A percentile compares a stretch with the other conserved stretches of the same genome.
phyloP scores from a whole-genome alignment of 768 basidiomycete genomes.

The Pisolithus orientalis region DNA sequence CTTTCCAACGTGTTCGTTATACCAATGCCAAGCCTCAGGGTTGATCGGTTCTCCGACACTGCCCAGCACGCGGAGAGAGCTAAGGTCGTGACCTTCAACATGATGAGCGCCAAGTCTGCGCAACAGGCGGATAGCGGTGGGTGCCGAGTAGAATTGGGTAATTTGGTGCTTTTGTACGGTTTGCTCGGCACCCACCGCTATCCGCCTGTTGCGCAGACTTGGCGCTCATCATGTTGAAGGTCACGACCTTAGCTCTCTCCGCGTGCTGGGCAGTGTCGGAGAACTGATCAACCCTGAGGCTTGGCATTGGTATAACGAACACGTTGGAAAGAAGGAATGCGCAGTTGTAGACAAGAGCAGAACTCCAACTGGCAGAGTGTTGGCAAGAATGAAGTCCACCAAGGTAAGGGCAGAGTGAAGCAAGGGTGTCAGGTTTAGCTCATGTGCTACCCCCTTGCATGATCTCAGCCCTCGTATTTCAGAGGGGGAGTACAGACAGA shows the following conservation, averaged over 20 bases:
- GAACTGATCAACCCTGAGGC: conserved; percentile 99
- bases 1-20: conserved; percentile 90
- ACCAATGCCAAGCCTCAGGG: conserved; percentile 99
- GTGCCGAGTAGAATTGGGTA: conserved; percentile 94
- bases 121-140: conserved; percentile 91
- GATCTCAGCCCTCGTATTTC: too few relatives aligned
- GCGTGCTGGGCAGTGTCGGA: conserved; percentile 89
- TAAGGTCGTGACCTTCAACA: conserved; percentile 77
- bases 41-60: conserved; percentile 98
- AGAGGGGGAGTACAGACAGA: too few relatives aligned
- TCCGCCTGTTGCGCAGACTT: conserved; percentile 80
- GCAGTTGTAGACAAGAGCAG: conserved; percentile 96
- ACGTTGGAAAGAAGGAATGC: conserved; percentile 82
- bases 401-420: too few relatives aligned
- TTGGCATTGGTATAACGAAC: conserved; percentile 98
- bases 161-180: conserved; percentile 87
- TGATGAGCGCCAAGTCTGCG: conserved; percentile 82
- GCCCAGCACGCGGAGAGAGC: conserved; percentile 78
- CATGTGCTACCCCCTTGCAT: too few relatives aligned
- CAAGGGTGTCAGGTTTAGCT: too few relatives aligned
- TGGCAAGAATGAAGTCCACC: too few relatives aligned
- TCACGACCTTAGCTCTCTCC: conserved; percentile 74
- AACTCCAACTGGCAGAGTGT: too few relatives aligned
- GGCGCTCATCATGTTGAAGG: conserved; percentile 81
- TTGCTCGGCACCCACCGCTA: conserved; percentile 93